Percentiles rank a stretch among this genome's conserved stretches.
phyloP scores from a whole-genome alignment of 495 filamentous ascomycete genomes.

The Amniculicola lignicola region DNA sequence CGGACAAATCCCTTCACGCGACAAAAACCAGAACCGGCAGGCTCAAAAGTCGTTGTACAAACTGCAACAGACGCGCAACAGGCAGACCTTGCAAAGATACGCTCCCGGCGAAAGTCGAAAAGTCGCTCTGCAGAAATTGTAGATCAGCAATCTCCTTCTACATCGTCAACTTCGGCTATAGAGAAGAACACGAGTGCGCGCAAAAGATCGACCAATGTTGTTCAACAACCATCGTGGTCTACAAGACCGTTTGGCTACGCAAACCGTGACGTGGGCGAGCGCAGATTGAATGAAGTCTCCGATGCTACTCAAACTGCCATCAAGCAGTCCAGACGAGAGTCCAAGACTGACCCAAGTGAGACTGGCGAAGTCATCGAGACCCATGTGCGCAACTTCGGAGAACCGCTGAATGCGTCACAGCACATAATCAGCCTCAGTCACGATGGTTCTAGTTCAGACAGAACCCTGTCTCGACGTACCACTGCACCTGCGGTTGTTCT shows the following conservation, averaged over 20 bases:
- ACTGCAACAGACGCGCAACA: background rate
- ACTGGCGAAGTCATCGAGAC: constrained; percentile 2
- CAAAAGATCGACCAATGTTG: constrained; percentile 14
- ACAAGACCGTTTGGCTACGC: background rate
- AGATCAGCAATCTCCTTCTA: background rate
- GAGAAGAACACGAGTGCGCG: constrained; percentile 1
- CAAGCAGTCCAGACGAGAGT: background rate
- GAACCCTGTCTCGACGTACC: background rate
- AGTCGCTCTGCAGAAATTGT: background rate
- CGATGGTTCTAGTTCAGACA: constrained; percentile 12
- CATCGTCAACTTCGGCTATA: background rate
- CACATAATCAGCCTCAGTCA: constrained; percentile 14
- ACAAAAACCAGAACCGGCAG: background rate
- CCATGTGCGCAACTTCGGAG: constrained; percentile 11
- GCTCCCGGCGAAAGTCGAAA: constrained; percentile 1
- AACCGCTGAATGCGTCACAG: no score
- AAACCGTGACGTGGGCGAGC: background rate
- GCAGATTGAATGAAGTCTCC: background rate
- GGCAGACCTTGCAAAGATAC: background rate
- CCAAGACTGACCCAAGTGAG: no score
- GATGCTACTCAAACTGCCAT: constrained; percentile 2
- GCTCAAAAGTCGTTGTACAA: constrained; percentile 10
- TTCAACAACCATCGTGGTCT: constrained; percentile 4
- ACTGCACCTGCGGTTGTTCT: background rate
- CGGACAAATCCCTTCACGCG: constrained; percentile 23